Conservation (phyloP, 495 filamentous ascomycete species). For the Hypoxylon cercidicola region DNA sequence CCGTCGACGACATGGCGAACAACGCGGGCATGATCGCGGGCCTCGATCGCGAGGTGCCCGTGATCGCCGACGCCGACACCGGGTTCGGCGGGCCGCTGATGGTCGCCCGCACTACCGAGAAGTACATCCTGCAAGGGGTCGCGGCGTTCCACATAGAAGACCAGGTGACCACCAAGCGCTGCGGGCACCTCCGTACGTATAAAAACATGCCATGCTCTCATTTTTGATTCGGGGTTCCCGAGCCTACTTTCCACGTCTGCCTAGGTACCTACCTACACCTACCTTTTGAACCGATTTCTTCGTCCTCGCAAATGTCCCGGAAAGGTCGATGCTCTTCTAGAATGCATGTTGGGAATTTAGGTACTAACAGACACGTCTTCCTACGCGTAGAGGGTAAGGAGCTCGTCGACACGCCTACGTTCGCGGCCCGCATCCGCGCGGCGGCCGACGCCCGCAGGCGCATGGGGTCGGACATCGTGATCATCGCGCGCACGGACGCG, state of each 20-base stretch:
- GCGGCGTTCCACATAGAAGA: constrained; percentile 79
- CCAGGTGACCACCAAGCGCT: constrained; percentile 73
- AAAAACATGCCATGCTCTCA: too few relatives aligned
- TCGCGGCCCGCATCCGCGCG: constrained; percentile 64
- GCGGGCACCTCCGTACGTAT: constrained; percentile 69
- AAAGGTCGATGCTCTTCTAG: too few relatives aligned
- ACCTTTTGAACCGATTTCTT: too few relatives aligned
- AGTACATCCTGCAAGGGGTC: constrained; percentile 74
- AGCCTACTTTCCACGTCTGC: too few relatives aligned
- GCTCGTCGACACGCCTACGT: constrained; percentile 64
- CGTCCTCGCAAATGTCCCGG: too few relatives aligned
- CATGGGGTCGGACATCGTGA: constrained; percentile 66
- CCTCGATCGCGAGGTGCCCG: constrained; percentile 63
- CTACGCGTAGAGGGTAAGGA: too few relatives aligned
- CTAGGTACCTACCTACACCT: too few relatives aligned
- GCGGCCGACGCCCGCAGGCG: constrained; percentile 48
- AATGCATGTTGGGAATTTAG: too few relatives aligned
- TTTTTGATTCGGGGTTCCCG: too few relatives aligned
- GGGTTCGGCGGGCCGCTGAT: constrained; percentile 71
- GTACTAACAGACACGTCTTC: too few relatives aligned
- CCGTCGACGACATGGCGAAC: constrained; percentile 70
- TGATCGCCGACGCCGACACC: constrained; percentile 79
- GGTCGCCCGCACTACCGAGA: constrained; percentile 67
- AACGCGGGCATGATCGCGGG: constrained; percentile 74
- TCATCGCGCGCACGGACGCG: constrained; percentile 77